These are phyloP conservation scores for Verbascum thapsus DNA, from an alignment of 257 asterid species.

Conservation along the genomic window DNA sequence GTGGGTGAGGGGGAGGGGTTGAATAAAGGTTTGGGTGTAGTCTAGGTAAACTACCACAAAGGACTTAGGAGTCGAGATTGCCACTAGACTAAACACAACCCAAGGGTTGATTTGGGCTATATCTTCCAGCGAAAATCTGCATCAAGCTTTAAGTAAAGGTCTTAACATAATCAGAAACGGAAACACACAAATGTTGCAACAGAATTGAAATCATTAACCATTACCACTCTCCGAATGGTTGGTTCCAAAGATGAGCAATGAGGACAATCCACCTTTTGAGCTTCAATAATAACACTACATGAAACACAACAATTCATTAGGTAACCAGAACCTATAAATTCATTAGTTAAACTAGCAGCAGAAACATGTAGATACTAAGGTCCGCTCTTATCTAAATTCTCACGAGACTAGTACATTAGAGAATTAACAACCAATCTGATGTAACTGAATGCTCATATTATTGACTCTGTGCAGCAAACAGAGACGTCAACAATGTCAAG, in stretches of 20 bases:
- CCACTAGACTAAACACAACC: too few species aligned
- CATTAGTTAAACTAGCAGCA: constrained; percentile 9
- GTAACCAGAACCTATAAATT: not conserved
- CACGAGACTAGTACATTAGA: too few species aligned
- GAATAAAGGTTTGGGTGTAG: not conserved
- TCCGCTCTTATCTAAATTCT: too few species aligned
- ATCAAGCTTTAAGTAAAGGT: not conserved
- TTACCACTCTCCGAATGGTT: constrained; percentile 96
- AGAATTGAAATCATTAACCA: constrained; percentile 27
- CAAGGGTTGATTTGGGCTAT: too few species aligned
- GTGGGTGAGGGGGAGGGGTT: not conserved
- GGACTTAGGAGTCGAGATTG: too few species aligned
- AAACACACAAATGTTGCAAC: constrained; percentile 1
- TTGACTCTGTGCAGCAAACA: too few species aligned
- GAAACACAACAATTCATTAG: constrained; percentile 20
- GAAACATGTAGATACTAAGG: constrained; percentile 15
- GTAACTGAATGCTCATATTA: too few species aligned
- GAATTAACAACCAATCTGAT: too few species aligned
- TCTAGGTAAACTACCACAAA: too few species aligned
- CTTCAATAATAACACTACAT: constrained; percentile 96
- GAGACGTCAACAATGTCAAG: too few species aligned
- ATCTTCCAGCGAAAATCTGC: too few species aligned
- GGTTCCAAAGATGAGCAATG: constrained; percentile 97
- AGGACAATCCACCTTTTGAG: constrained; percentile 89
- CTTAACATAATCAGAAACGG: not conserved